Evolutionary conservation across 768 basidiomycete species (phyloP).

Genomic region (Boletus insuetus): DNA sequence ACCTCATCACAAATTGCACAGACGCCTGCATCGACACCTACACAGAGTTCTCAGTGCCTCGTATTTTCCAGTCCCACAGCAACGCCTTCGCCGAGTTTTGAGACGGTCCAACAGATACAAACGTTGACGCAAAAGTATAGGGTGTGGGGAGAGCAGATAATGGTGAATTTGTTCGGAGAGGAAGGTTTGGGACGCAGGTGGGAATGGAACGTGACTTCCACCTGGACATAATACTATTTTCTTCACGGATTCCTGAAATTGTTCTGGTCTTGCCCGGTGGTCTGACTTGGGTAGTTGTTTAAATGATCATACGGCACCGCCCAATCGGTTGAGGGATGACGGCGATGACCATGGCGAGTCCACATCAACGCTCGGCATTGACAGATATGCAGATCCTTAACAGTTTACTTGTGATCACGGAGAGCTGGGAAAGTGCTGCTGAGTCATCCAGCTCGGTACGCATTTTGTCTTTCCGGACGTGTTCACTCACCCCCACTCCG

Average conservation of each 20-base stretch:
- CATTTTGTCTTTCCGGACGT: conserved; percentile 2
- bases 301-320: too few species aligned
- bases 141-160: conserved; percentile 15
- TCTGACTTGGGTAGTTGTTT: too few species aligned
- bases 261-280: not conserved
- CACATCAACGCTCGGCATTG: too few species aligned
- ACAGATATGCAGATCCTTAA: too few species aligned
- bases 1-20: conserved; percentile 21
- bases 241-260: not conserved
- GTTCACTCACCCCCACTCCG: not conserved
- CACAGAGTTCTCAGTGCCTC: conserved; percentile 16
- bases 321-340: too few species aligned
- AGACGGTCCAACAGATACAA: conserved; percentile 10
- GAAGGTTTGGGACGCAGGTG: not conserved
- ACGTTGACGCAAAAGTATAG: conserved; percentile 10
- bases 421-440: conserved; percentile 8
- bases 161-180: conserved; percentile 8
- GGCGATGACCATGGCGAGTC: too few species aligned
- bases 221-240: not conserved
- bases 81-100: conserved; percentile 13
- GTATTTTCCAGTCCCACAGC: conserved; percentile 9
- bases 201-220: conserved; percentile 14
- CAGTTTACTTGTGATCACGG: too few species aligned
- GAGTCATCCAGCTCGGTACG: conserved; percentile 10
- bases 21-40: conserved; percentile 16